A percentile compares a stretch with the other conserved stretches of the same genome.
These are phyloP conservation scores for Amphicarpaea edgeworthii DNA, from an alignment of 306 rosid species.

Conservation along the genomic window DNA sequence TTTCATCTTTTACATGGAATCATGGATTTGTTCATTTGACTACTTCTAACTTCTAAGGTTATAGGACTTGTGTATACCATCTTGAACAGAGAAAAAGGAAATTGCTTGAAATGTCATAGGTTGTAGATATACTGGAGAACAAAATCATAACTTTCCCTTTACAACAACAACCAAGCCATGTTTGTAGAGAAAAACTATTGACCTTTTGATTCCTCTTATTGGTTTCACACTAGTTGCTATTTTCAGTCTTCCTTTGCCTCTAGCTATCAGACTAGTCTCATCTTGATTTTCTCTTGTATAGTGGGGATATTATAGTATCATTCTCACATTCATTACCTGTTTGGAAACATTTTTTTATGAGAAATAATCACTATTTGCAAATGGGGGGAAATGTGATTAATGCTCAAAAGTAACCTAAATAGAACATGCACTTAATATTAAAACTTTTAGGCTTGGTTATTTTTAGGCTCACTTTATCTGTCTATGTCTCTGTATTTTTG, in stretches of 20 bases:
- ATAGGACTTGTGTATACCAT: neutral
- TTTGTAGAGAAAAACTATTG: neutral
- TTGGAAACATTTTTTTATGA: neutral
- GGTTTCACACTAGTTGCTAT: neutral
- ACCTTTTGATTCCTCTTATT: neutral
- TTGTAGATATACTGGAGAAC: too few species aligned
- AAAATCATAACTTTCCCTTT: too few species aligned
- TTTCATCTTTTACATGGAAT: slow-evolving; percentile 26
- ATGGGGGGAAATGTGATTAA: neutral
- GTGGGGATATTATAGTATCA: neutral
- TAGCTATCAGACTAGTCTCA: neutral
- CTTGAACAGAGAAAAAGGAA: neutral
- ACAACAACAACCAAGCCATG: too few species aligned
- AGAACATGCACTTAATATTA: neutral
- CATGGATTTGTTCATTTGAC: neutral
- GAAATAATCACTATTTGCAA: neutral
- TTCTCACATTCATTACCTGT: neutral
- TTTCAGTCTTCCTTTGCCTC: neutral
- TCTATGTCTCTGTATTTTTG: slow-evolving; percentile 10
- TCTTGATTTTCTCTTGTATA: too few species aligned
- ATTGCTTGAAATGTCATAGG: too few species aligned
- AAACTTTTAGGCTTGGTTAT: too few species aligned
- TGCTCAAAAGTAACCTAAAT: neutral
- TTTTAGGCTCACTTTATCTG: neutral
- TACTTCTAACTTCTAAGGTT: neutral